Percentiles rank a stretch among this genome's conserved stretches.
These are phyloP conservation scores for Syncephalastrum sp. DNA, from an alignment of 371 early-diverging fungal species.

Conservation along the genomic window DNA sequence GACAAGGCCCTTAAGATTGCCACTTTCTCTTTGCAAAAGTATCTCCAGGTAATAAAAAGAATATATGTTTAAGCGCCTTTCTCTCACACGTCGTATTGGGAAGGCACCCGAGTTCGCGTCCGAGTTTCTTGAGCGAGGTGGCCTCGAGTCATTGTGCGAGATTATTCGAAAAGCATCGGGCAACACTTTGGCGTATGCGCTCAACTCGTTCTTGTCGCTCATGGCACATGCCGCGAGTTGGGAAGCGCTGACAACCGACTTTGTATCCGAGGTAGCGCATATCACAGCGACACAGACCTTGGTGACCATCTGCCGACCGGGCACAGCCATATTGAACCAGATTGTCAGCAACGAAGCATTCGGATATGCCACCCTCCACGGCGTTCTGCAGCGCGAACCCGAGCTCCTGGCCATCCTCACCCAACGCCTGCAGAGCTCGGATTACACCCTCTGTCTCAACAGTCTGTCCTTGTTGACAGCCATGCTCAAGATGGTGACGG, in stretches of 20 bases:
- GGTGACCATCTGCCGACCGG: conserved; percentile 73
- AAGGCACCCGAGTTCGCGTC: conserved; percentile 76
- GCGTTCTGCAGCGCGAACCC: conserved; percentile 51
- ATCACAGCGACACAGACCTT: conserved; percentile 65
- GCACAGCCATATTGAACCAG: conserved; percentile 68
- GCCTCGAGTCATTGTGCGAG: conserved; percentile 60
- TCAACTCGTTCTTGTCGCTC: conserved; percentile 63
- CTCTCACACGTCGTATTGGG: neutral
- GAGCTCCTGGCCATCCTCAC: conserved; percentile 58
- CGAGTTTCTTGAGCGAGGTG: conserved; percentile 65
- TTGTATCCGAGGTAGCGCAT: conserved; percentile 56
- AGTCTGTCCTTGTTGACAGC: conserved; percentile 64
- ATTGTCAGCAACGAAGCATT: conserved; percentile 56
- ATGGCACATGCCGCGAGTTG: conserved; percentile 71
- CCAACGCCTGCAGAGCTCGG: conserved; percentile 61
- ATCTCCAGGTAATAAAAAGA: conserved; percentile 49
- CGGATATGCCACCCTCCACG: conserved; percentile 51
- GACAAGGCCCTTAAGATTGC: conserved; percentile 61
- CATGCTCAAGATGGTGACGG: conserved; percentile 62
- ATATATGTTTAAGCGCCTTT: neutral
- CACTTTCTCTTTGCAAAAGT: conserved; percentile 66
- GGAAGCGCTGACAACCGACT: conserved; percentile 53
- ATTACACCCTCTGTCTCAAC: conserved; percentile 65
- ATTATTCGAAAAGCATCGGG: conserved; percentile 58
- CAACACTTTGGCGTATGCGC: conserved; percentile 73